These are phyloP conservation scores for Podospora didyma DNA, from an alignment of 495 filamentous ascomycete species.

Conservation along the genomic window DNA sequence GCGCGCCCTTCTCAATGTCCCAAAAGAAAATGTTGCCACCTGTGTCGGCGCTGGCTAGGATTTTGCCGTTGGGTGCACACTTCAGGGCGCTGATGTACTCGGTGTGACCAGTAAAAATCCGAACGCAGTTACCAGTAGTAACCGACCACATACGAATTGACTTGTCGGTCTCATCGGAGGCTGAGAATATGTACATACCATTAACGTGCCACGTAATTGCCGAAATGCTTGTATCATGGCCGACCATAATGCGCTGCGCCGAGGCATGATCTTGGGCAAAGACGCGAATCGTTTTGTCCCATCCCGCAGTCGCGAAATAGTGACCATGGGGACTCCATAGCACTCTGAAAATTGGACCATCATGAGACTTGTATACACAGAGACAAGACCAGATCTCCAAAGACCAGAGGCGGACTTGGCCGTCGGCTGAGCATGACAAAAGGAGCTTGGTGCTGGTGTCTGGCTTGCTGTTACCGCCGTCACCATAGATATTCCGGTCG, in stretches of 20 bases:
- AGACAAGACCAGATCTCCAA: conserved; percentile 84
- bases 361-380: conserved; percentile 88
- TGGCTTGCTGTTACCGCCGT: conserved; percentile 43
- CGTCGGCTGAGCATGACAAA: conserved; percentile 83
- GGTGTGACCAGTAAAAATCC: conserved; percentile 87
- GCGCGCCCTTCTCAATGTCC: conserved; percentile 78
- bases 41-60: conserved; percentile 82
- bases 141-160: conserved; percentile 97
- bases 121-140: conserved; percentile 74
- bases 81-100: conserved; percentile 78
- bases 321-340: conserved; percentile 91
- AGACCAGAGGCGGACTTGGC: conserved; percentile 86
- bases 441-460: conserved; percentile 67
- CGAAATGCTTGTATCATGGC: conserved; percentile 87
- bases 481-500: conserved; percentile 37
- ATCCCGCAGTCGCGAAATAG: conserved; percentile 84
- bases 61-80: conserved; percentile 81
- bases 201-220: conserved; percentile 88
- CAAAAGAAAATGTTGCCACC: conserved; percentile 85
- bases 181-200: conserved; percentile 86
- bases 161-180: conserved; percentile 71
- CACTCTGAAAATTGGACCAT: conserved; percentile 82
- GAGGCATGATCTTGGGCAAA: conserved; percentile 91
- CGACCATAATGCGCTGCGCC: conserved; percentile 81
- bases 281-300: conserved; percentile 84